A percentile compares a stretch with the other conserved stretches of the same genome.
Conservation (phyloP, 108 stramenopile species). For the Nitzschia putrida region DNA sequence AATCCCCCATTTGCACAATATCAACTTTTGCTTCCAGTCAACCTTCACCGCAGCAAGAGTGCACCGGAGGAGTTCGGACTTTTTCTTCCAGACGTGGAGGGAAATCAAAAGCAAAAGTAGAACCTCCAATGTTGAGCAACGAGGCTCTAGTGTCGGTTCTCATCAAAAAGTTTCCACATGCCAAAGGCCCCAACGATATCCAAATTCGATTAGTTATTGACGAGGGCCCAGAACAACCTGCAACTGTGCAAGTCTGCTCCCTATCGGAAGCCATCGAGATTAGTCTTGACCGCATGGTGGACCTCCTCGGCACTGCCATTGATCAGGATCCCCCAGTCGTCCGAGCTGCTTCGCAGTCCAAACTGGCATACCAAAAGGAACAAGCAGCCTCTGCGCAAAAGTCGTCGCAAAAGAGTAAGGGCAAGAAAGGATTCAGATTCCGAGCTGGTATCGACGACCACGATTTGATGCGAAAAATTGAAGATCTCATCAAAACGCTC, state of each 20-base stretch:
- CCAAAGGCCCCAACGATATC: constrained; percentile 8
- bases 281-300: constrained; percentile 45
- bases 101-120: background rate
- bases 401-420: constrained; percentile 29
- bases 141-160: constrained; percentile 3
- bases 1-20: no score
- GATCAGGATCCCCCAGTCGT: constrained; percentile 60
- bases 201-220: constrained; percentile 63
- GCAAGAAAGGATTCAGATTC: constrained; percentile 43
- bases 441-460: constrained; percentile 67
- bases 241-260: constrained; percentile 45
- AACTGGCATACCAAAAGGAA: constrained; percentile 49
- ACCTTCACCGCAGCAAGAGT: no score
- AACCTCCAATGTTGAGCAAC: constrained; percentile 9
- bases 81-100: no score
- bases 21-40: no score
- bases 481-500: constrained; percentile 51
- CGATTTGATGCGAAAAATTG: constrained; percentile 62
- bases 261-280: constrained; percentile 53
- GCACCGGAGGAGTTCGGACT: no score
- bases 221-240: constrained; percentile 38
- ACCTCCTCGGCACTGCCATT: constrained; percentile 54
- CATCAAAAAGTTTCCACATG: constrained; percentile 5
- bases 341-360: constrained; percentile 52
- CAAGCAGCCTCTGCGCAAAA: constrained; percentile 35